These are phyloP conservation scores for Apiotrichum brassicae DNA, from an alignment of 1,284 basidiomycete species.

Conservation along the genomic window DNA sequence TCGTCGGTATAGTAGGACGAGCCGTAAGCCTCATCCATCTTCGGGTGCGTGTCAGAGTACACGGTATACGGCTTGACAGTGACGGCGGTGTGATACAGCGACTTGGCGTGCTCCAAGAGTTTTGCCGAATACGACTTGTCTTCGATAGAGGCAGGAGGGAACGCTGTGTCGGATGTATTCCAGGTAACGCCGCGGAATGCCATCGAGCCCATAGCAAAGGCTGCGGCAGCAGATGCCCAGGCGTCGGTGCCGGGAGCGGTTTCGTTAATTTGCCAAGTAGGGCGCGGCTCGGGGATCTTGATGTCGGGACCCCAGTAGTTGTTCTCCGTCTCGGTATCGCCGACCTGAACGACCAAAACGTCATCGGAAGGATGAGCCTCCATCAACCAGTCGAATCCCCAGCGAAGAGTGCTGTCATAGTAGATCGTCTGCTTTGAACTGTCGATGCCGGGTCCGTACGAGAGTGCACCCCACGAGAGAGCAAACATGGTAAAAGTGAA, in stretches of 20 bases:
- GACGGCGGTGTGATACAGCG: conserved; percentile 65
- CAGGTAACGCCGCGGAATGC: conserved; percentile 62
- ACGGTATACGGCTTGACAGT: conserved; percentile 41
- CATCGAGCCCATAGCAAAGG: conserved; percentile 74
- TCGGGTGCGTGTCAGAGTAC: conserved; percentile 57
- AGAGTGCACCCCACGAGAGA: conserved; percentile 77
- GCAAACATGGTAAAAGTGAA: conserved; percentile 73
- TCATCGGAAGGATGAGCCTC: conserved; percentile 73
- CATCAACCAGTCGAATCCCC: conserved; percentile 85
- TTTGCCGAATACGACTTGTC: conserved; percentile 30
- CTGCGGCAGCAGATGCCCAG: conserved; percentile 70
- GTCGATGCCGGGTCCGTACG: conserved; percentile 76
- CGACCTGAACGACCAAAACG: conserved; percentile 73
- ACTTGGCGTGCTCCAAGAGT: conserved; percentile 64
- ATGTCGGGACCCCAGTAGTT: conserved; percentile 72
- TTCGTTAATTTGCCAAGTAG: conserved; percentile 68
- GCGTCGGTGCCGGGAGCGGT: conserved; percentile 79
- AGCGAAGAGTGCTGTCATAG: conserved; percentile 75
- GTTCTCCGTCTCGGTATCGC: conserved; percentile 60
- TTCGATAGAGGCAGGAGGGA: conserved; percentile 36
- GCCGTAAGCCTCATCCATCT: conserved; percentile 59
- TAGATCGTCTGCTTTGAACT: conserved; percentile 76
- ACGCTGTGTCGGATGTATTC: conserved; percentile 47
- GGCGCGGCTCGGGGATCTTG: conserved; percentile 65
- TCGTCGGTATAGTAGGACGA: conserved; percentile 55